phyloP scores from a whole-genome alignment of 2,329 filamentous ascomycete species.

The Corniculantispora saksenae region DNA sequence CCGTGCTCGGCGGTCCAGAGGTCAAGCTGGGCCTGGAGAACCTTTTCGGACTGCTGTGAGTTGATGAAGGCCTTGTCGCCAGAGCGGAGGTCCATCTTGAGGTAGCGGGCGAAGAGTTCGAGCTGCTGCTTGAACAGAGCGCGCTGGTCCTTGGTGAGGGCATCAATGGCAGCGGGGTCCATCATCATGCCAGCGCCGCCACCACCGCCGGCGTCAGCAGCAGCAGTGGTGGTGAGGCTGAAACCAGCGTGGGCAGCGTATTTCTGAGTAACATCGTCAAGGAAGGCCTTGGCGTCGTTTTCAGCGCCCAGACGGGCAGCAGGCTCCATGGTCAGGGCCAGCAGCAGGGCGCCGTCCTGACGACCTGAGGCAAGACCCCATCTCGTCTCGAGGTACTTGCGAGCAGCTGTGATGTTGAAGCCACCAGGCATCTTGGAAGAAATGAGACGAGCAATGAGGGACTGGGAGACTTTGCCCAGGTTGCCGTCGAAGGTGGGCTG shows the following conservation, averaged over 20 bases:
- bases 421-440: slow-evolving; percentile 99
- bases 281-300: slow-evolving; percentile 85
- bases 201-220: slow-evolving; percentile 71
- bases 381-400: slow-evolving; percentile 91
- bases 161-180: slow-evolving; percentile 96
- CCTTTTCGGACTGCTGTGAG: slow-evolving; percentile 80
- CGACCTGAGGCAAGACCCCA: slow-evolving; percentile 87
- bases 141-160: slow-evolving; percentile 93
- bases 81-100: slow-evolving; percentile 95
- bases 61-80: slow-evolving; percentile 91
- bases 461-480: slow-evolving; percentile 93
- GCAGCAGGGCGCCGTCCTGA: slow-evolving; percentile 85
- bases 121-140: slow-evolving; percentile 98
- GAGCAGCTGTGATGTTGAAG: slow-evolving; percentile 95
- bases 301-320: slow-evolving; percentile 85
- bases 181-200: slow-evolving; percentile 94
- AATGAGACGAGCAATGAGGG: slow-evolving; percentile 88
- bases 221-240: slow-evolving; percentile 74
- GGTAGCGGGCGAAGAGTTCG: slow-evolving; percentile 89
- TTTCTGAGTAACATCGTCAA: slow-evolving; percentile 86
- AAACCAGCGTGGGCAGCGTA: slow-evolving; percentile 84
- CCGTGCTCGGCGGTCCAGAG: slow-evolving; percentile 95
- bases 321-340: slow-evolving; percentile 93
- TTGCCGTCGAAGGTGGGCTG: slow-evolving; percentile 99
- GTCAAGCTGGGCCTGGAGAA: slow-evolving; percentile 90